A percentile compares a stretch with the other conserved stretches of the same genome.
Conservation (phyloP, 805 yeast genomes). For the Metschnikowia baotianmanensis region DNA sequence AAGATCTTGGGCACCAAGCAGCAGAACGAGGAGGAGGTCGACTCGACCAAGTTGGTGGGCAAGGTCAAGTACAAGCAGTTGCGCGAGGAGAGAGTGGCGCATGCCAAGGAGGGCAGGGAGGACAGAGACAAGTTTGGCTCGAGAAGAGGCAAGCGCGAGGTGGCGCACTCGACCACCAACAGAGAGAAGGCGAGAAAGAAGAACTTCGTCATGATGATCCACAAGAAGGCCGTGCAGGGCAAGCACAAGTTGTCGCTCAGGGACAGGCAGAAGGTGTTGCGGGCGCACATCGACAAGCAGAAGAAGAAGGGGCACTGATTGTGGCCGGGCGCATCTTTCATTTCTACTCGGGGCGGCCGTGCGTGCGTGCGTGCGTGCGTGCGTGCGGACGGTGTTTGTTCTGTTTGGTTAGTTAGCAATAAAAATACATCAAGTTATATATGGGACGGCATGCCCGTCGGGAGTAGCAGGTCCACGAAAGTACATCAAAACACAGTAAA, state of each 20-base stretch:
- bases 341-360: not conserved
- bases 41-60: constrained; percentile 74
- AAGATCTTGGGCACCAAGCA: constrained; percentile 62
- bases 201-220: constrained; percentile 99
- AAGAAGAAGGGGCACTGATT: constrained; percentile 74
- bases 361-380: too few relatives aligned
- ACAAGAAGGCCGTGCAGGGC: constrained; percentile 91
- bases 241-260: constrained; percentile 86
- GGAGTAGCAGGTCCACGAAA: constrained; percentile 2
- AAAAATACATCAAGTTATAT: constrained; percentile 9
- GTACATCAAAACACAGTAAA: constrained; percentile 16
- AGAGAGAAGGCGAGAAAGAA: constrained; percentile 96
- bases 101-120: constrained; percentile 86
- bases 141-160: constrained; percentile 73
- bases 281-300: constrained; percentile 86
- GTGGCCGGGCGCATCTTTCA: not conserved
- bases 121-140: constrained; percentile 91
- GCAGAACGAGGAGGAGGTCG: constrained; percentile 80
- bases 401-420: constrained; percentile 5
- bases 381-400: too few relatives aligned
- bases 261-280: constrained; percentile 82
- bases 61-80: constrained; percentile 76
- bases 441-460: constrained; percentile 7
- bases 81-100: constrained; percentile 87
- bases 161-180: constrained; percentile 87